Percentiles rank a stretch among this genome's conserved stretches.
phyloP scores from a whole-genome alignment of 2,329 filamentous ascomycete genomes.

The Cordyceps fumosorosea region DNA sequence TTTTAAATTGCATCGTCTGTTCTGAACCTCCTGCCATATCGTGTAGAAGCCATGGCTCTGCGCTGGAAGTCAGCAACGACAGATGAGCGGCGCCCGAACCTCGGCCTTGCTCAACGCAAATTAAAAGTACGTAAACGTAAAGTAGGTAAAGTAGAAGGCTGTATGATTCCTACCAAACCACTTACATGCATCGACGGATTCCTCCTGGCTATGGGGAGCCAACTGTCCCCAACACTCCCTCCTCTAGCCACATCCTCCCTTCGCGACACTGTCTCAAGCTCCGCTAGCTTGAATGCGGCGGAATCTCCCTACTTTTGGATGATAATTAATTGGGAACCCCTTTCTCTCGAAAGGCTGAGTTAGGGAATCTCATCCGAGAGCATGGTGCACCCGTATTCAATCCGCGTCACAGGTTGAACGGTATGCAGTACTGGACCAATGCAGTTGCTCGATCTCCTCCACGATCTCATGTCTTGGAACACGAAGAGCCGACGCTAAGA shows the following conservation, averaged over 20 bases:
- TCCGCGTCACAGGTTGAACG: neutral
- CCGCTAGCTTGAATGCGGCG: neutral
- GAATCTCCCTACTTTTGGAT: neutral
- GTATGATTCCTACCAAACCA: neutral
- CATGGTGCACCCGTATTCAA: neutral
- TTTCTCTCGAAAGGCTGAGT: neutral
- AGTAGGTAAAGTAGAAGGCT: too few species aligned
- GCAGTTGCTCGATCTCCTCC: neutral
- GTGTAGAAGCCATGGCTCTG: too few species aligned
- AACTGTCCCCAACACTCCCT: neutral
- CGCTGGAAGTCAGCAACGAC: too few species aligned
- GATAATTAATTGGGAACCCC: neutral
- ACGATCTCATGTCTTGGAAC: neutral
- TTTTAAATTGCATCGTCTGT: constrained; percentile 1
- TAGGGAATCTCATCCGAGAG: too few species aligned
- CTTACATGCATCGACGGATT: too few species aligned
- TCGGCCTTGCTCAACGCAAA: too few species aligned
- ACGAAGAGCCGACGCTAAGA: too few species aligned
- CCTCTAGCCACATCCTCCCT: neutral
- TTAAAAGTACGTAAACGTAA: too few species aligned
- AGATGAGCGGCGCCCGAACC: too few species aligned
- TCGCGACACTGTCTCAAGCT: neutral
- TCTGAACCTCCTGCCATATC: neutral
- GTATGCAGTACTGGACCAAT: neutral
- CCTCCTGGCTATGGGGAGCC: neutral